Evolutionary conservation across 2,329 filamentous ascomycete genomes (phyloP), one percentile per base, ranked within the genome.

Genomic region (Cordyceps tenuipes): DNA sequence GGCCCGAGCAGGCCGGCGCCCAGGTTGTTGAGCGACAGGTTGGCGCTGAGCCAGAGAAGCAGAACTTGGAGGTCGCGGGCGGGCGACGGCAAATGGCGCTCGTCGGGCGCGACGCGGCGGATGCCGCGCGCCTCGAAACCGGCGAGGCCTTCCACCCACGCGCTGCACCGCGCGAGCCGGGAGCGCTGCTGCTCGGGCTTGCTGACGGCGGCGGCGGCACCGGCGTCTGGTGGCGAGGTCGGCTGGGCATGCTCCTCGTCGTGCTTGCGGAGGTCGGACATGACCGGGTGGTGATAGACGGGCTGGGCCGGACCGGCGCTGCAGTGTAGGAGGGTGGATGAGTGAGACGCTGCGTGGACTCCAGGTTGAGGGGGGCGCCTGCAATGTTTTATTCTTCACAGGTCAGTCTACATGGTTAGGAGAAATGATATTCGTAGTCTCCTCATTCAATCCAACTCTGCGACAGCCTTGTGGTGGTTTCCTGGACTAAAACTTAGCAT

Each of bases 1-100:
- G 84, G 79, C 1, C 82, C 86, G 6, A 89, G 80, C 19, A 88
- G 82, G 50, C 88, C 90, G 60, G 91, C 86, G 53, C 89, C 88
- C 13, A 77, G 66, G 61, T 78, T 77, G 65, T 77, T 77, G 59
- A 73, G 67, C 0, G 76, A 75, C 48, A 76, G 68, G 61, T 77
- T 78, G 62, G 75, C 74, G 59, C 74, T 73, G 63, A 77, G 77
- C 75, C 76, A 77, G 41, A 77, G 66, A 31, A 77, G 61, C 6
- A 72, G 71, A 29, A 77, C 69, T 57, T 76, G 74, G 2, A 75
- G 51, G 41, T 76, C 73, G n/a, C 68, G 67, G 36, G 68, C 62
- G 7, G 62, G 61, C 0, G 72, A 75, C 0, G 72, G 61, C 1
- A 66, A 63, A 26, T 72, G 70, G 12, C 74, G 70, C 44, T 76